These are phyloP conservation scores for Cicer cuneatum DNA, from an alignment of 306 rosid species.

Conservation along the genomic window DNA sequence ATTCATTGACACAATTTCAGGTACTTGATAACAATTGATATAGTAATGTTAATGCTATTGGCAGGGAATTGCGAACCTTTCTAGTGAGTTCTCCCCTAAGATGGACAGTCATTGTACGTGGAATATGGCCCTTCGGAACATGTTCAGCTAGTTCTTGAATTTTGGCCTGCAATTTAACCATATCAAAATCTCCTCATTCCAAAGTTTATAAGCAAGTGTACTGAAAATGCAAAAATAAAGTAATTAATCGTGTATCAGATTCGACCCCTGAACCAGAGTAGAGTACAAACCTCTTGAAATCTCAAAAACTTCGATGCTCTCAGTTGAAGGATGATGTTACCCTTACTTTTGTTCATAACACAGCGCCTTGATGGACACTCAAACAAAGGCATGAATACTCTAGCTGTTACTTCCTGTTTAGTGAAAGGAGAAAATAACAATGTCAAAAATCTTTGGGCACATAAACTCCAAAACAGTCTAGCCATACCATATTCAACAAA, in stretches of 20 bases:
- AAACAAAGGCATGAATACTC: constrained; percentile 91
- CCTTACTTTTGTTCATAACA: constrained; percentile 64
- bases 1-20: constrained; percentile 6
- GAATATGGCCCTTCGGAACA: constrained; percentile 98
- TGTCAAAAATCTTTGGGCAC: constrained; percentile 11
- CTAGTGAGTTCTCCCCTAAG: constrained; percentile 98
- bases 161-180: constrained; percentile 81
- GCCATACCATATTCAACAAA: background rate
- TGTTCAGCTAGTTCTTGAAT: constrained; percentile 96
- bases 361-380: constrained; percentile 94
- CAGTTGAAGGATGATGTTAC: constrained; percentile 88
- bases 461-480: constrained; percentile 9
- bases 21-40: constrained; percentile 29
- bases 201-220: constrained; percentile 26
- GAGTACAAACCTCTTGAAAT: constrained; percentile 84
- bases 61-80: constrained; percentile 64
- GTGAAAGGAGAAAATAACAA: constrained; percentile 40
- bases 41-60: constrained; percentile 33
- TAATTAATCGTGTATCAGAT: constrained; percentile 16
- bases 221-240: constrained; percentile 26
- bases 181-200: constrained; percentile 7
- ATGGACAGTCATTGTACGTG: constrained; percentile 93
- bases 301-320: constrained; percentile 97
- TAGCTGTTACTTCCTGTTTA: constrained; percentile 93
- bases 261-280: constrained; percentile 27